These are phyloP conservation scores for Orbilia brochopaga DNA, from an alignment of 2,329 filamentous ascomycete species.

Conservation along the genomic window DNA sequence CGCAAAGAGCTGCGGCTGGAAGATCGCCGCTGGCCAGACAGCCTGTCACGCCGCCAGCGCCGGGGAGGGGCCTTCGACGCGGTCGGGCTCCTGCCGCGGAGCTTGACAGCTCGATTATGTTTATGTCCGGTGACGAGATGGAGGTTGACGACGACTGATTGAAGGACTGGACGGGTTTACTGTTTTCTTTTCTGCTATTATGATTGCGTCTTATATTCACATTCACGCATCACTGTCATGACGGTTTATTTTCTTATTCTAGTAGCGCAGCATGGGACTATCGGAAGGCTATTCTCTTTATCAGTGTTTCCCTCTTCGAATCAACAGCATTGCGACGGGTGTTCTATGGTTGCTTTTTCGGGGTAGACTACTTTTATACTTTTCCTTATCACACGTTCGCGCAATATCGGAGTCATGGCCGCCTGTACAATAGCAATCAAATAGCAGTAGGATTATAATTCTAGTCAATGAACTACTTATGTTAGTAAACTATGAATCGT, in stretches of 20 bases:
- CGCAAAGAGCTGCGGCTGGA: constrained; percentile 13
- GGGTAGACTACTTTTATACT: neutral
- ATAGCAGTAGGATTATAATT: no score
- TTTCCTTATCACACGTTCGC: neutral
- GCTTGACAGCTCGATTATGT: constrained; percentile 34
- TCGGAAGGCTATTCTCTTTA: constrained; percentile 1
- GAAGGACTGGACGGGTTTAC: neutral
- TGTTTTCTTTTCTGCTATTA: neutral
- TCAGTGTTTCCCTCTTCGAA: constrained; percentile 1
- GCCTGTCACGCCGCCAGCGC: constrained; percentile 21
- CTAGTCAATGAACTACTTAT: no score
- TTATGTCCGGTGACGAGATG: constrained; percentile 49
- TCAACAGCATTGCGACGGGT: neutral
- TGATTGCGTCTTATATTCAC: neutral
- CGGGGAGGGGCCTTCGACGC: constrained; percentile 21
- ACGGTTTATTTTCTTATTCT: neutral
- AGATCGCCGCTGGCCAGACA: constrained; percentile 22
- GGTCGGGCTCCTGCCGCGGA: constrained; percentile 15
- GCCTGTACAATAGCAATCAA: no score
- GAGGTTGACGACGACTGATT: constrained; percentile 40
- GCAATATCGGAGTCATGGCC: neutral
- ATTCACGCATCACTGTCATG: neutral
- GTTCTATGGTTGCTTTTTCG: neutral
- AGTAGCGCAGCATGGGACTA: no score
- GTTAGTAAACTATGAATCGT: no score